phyloP scores from a whole-genome alignment of 257 asterid species.

The Solanum medicagineum region DNA sequence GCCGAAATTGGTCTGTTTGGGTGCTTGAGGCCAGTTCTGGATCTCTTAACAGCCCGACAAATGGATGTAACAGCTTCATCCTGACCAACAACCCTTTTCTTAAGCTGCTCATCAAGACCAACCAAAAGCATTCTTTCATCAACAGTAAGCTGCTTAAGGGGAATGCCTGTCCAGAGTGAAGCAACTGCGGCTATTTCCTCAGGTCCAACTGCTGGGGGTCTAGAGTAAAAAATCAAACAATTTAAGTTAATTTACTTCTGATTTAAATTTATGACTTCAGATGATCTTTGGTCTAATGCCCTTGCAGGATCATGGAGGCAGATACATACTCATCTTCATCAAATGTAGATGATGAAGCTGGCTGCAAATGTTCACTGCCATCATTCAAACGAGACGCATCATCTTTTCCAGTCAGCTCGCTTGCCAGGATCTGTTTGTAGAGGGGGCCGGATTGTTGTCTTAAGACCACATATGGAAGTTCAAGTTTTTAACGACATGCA shows the following conservation, averaged over 20 bases:
- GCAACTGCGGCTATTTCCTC: constrained; percentile 96
- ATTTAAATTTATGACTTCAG: constrained; percentile 3
- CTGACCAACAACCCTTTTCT: constrained; percentile 92
- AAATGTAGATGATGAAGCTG: constrained; percentile 14
- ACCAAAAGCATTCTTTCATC: constrained; percentile 74
- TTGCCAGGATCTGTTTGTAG: constrained; percentile 35
- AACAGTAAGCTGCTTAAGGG: constrained; percentile 70
- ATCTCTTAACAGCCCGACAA: constrained; percentile 91
- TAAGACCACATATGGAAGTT: not conserved
- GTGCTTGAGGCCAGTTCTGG: constrained; percentile 89
- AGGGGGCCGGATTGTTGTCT: not conserved
- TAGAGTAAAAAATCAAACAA: constrained; percentile 20
- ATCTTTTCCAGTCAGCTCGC: constrained; percentile 29
- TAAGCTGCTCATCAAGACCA: constrained; percentile 77
- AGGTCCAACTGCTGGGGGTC: constrained; percentile 56
- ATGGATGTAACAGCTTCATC: constrained; percentile 92
- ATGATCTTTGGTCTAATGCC: not conserved
- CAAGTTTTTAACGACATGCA: not conserved
- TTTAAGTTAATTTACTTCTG: not conserved
- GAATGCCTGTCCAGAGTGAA: constrained; percentile 88
- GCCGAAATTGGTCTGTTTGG: constrained; percentile 96
- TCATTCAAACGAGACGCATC: constrained; percentile 22
- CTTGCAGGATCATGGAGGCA: constrained; percentile 1
- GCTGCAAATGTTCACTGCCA: constrained; percentile 18
- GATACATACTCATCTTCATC: constrained; percentile 61